A percentile compares a stretch with the other conserved stretches of the same genome.
phyloP scores from a whole-genome alignment of 2,329 filamentous ascomycete genomes.

The Leptographium flavum region DNA sequence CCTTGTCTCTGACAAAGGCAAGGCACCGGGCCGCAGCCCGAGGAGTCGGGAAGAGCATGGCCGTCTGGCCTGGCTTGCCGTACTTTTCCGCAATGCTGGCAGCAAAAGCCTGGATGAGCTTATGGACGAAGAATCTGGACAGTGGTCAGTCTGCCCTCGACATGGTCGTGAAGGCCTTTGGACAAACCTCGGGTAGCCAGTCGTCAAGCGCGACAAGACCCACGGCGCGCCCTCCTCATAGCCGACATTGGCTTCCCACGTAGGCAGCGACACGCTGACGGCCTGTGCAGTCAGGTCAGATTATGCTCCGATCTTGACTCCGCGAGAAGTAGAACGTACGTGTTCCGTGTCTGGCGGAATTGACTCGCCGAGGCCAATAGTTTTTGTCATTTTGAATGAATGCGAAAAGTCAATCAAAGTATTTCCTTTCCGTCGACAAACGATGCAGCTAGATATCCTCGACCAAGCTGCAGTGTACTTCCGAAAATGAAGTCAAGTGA shows the following conservation, averaged over 20 bases:
- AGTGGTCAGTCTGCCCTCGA: too few species aligned
- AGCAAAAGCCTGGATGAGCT: conserved; percentile 61
- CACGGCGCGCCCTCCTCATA: conserved; percentile 88
- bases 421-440: not conserved
- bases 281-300: conserved; percentile 39
- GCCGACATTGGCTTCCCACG: conserved; percentile 79
- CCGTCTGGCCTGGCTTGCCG: conserved; percentile 47
- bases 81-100: conserved; percentile 50
- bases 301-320: not conserved
- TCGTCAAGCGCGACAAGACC: conserved; percentile 74
- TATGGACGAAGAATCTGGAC: conserved; percentile 78
- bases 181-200: conserved; percentile 71
- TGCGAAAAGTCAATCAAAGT: not conserved
- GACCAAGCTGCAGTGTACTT: not conserved
- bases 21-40: conserved; percentile 57
- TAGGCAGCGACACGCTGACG: conserved; percentile 88
- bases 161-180: too few species aligned
- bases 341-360: conserved; percentile 69
- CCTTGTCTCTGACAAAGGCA: conserved; percentile 53
- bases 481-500: not conserved
- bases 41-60: conserved; percentile 71
- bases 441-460: not conserved
- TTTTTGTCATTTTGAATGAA: not conserved
- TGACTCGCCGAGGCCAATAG: conserved; percentile 44
- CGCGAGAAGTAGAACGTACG: conserved; percentile 32